These are phyloP conservation scores for Zygosaccharomyces sapae DNA, from an alignment of 1,139 yeast species.

Conservation along the genomic window DNA sequence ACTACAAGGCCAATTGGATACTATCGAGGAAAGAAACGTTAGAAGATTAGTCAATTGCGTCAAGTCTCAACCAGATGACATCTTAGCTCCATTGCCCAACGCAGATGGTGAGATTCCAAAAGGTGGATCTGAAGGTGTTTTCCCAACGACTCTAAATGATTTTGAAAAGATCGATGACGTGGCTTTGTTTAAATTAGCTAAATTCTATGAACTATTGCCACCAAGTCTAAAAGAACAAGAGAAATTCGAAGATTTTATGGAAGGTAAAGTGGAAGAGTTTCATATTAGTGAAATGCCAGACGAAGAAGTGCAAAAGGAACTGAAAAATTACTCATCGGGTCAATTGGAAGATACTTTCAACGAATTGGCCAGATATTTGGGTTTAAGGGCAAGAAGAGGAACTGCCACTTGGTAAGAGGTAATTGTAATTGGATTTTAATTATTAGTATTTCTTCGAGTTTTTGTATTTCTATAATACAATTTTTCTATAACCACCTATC, in stretches of 20 bases:
- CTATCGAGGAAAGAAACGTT: constrained; percentile 60
- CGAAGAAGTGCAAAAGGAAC: constrained; percentile 32
- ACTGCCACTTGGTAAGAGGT: constrained; percentile 53
- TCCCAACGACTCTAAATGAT: constrained; percentile 58
- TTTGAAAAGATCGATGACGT: constrained; percentile 47
- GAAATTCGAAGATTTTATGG: constrained; percentile 44
- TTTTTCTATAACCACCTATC: neutral
- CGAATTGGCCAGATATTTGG: constrained; percentile 65
- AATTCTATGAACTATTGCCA: constrained; percentile 68
- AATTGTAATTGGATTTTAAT: too few relatives aligned
- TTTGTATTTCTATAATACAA: constrained; percentile 8
- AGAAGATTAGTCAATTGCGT: constrained; percentile 53
- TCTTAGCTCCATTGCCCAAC: constrained; percentile 55
- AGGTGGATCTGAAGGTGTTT: constrained; percentile 38
- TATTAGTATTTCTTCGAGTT: too few relatives aligned
- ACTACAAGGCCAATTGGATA: constrained; percentile 78
- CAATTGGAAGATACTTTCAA: constrained; percentile 53
- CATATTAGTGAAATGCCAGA: constrained; percentile 29
- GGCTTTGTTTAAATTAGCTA: constrained; percentile 50
- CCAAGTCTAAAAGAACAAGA: constrained; percentile 49
- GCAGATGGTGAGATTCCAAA: constrained; percentile 73
- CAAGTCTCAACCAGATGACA: constrained; percentile 41
- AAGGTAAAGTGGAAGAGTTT: constrained; percentile 42
- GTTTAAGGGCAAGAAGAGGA: constrained; percentile 53
- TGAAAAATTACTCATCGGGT: constrained; percentile 41